A percentile compares a stretch with the other conserved stretches of the same genome.
These are phyloP conservation scores for Penicillium argentinense DNA, from an alignment of 495 filamentous ascomycete genomes.

Conservation along the genomic window DNA sequence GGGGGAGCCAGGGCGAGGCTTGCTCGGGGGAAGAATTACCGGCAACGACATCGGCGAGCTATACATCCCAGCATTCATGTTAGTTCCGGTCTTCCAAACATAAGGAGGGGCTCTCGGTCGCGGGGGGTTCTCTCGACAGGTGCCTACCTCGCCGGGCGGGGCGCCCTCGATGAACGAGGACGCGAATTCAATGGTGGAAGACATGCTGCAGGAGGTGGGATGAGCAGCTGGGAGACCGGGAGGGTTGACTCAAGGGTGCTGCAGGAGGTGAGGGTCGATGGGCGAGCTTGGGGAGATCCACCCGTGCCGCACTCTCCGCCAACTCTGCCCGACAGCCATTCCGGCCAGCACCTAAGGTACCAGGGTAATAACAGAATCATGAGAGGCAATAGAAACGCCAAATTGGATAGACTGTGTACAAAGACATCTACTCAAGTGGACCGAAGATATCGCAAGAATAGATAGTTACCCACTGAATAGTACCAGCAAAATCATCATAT, in stretches of 20 bases:
- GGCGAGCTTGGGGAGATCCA: too few species aligned
- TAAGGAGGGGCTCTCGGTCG: neutral
- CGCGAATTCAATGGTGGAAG: constrained; percentile 58
- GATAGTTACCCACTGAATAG: too few species aligned
- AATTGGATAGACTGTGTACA: too few species aligned
- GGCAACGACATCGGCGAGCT: constrained; percentile 89
- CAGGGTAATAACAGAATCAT: too few species aligned
- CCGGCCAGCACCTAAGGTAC: too few species aligned
- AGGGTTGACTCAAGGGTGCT: too few species aligned
- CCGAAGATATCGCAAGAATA: too few species aligned
- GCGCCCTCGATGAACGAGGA: constrained; percentile 92
- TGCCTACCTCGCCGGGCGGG: constrained; percentile 91
- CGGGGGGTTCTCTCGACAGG: constrained; percentile 1
- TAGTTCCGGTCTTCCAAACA: constrained; percentile 1
- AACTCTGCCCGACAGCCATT: too few species aligned
- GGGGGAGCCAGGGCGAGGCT: neutral
- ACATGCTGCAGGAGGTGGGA: constrained; percentile 26
- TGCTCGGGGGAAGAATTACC: constrained; percentile 52
- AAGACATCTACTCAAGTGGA: too few species aligned
- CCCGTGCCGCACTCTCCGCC: too few species aligned
- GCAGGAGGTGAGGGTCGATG: constrained; percentile 5
- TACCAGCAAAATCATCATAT: too few species aligned
- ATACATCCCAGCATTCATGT: constrained; percentile 2
- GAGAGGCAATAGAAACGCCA: too few species aligned
- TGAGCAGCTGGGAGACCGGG: constrained; percentile 1